These are phyloP conservation scores for Rhodamnia argentea DNA, from an alignment of 345 rosid genomes.

Conservation along the genomic window DNA sequence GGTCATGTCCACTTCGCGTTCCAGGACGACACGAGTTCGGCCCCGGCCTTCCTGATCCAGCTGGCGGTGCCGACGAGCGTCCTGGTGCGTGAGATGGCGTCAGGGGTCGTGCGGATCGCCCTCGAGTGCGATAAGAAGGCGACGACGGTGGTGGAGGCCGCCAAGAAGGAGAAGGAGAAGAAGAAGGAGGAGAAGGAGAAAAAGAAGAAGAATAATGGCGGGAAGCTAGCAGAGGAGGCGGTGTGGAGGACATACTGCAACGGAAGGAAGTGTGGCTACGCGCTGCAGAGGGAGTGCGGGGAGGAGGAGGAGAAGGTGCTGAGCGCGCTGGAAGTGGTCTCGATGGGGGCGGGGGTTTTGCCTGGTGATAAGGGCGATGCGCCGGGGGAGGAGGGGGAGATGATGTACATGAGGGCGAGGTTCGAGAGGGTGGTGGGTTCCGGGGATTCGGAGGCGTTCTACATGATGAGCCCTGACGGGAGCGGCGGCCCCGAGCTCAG, in stretches of 20 bases:
- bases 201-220: slow-evolving; percentile 15
- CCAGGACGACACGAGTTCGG: slow-evolving; percentile 53
- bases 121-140: slow-evolving; percentile 53
- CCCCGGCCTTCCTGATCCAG: slow-evolving; percentile 66
- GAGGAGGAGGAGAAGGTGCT: slow-evolving; percentile 56
- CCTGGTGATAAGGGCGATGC: slow-evolving; percentile 31
- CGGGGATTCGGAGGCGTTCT: slow-evolving; percentile 83
- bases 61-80: slow-evolving; percentile 76
- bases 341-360: slow-evolving; percentile 98
- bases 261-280: slow-evolving; percentile 81
- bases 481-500: slow-evolving; percentile 90
- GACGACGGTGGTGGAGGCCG: slow-evolving; percentile 7
- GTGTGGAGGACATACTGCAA: slow-evolving; percentile 84
- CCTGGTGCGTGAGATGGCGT: slow-evolving; percentile 85
- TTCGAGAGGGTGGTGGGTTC: slow-evolving; percentile 92
- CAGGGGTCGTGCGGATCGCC: slow-evolving; percentile 81
- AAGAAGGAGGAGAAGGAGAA: slow-evolving; percentile 2
- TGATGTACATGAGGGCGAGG: slow-evolving; percentile 95
- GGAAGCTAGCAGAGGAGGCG: slow-evolving; percentile 53
- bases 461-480: slow-evolving; percentile 90
- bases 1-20: slow-evolving; percentile 84
- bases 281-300: slow-evolving; percentile 56
- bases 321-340: slow-evolving; percentile 66
- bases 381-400: slow-evolving; percentile 58
- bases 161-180: slow-evolving; percentile 14